Conservation (phyloP, 2,329 filamentous ascomycete species). For the Endocalyx cinctus region DNA sequence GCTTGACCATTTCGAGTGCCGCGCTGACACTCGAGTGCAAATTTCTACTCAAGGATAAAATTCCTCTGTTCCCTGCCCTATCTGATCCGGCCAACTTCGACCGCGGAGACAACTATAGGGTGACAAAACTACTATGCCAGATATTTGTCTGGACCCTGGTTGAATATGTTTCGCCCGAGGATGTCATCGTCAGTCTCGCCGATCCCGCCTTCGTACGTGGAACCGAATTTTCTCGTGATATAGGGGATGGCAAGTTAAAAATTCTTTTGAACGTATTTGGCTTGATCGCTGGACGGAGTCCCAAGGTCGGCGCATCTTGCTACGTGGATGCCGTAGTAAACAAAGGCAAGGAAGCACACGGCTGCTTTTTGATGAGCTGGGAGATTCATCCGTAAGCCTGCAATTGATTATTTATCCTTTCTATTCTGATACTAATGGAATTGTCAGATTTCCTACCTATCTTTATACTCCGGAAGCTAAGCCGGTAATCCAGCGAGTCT, state of each 20-base stretch:
- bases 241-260: conserved; percentile 2
- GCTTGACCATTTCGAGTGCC: conserved; percentile 5
- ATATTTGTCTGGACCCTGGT: conserved; percentile 30
- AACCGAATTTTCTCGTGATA: conserved; percentile 35
- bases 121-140: conserved; percentile 27
- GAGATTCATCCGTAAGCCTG: neutral
- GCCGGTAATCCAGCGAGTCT: too few relatives aligned
- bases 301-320: conserved; percentile 10
- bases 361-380: conserved; percentile 1
- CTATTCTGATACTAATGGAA: too few relatives aligned
- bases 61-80: conserved; percentile 9
- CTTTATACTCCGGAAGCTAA: too few relatives aligned
- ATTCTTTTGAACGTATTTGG: neutral
- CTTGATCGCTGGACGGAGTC: conserved; percentile 2
- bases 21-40: conserved; percentile 5
- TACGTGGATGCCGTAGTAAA: conserved; percentile 10
- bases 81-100: conserved; percentile 13
- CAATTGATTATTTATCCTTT: too few relatives aligned
- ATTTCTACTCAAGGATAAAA: conserved; percentile 1
- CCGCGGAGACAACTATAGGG: conserved; percentile 1
- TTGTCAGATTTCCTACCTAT: too few relatives aligned
- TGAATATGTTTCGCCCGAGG: conserved; percentile 32
- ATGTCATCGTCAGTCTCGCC: conserved; percentile 41
- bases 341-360: conserved; percentile 12
- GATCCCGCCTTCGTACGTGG: conserved; percentile 41